These are phyloP conservation scores for Xylariaceae sp. DNA, from an alignment of 2,329 filamentous ascomycete genomes.

Conservation along the genomic window DNA sequence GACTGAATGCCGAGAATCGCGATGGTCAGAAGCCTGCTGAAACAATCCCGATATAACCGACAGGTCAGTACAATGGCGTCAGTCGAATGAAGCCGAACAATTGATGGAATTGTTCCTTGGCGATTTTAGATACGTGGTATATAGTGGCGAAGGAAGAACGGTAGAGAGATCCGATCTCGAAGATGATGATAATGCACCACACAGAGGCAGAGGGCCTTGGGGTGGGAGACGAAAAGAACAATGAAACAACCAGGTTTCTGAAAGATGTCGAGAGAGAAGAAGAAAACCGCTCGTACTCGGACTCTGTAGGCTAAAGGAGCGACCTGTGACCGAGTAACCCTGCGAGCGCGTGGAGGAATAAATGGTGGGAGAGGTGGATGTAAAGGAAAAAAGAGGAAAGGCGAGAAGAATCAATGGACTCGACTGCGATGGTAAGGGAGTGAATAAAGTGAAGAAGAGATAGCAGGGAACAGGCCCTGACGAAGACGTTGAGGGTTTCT, in stretches of 20 bases:
- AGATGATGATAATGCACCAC: not conserved
- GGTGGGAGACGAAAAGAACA: conserved; percentile 26
- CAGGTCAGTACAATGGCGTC: not conserved
- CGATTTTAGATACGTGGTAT: not conserved
- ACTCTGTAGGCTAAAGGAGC: conserved; percentile 22
- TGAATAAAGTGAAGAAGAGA: conserved; percentile 25
- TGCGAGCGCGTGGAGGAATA: conserved; percentile 19
- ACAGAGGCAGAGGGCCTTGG: not conserved
- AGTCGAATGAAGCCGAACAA: not conserved
- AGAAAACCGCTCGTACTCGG: conserved; percentile 10
- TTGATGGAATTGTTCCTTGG: not conserved
- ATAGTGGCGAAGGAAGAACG: not conserved
- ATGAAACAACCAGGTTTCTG: conserved; percentile 35
- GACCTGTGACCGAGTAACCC: conserved; percentile 20
- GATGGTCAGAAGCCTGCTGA: conserved; percentile 9
- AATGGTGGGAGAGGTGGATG: conserved; percentile 24
- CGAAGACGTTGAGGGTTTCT: conserved; percentile 10
- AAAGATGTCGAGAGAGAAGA: conserved; percentile 19
- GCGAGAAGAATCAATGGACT: conserved; percentile 14
- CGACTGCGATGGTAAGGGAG: conserved; percentile 21
- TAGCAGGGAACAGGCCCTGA: conserved; percentile 24
- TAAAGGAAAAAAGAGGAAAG: conserved; percentile 5
- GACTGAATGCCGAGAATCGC: not conserved
- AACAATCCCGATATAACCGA: conserved; percentile 11
- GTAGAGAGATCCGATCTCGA: not conserved